A percentile compares a stretch with the other conserved stretches of the same genome.
Evolutionary conservation across 1,139 yeast genomes (phyloP).

Genomic region (Lodderomyces elongisporus): DNA sequence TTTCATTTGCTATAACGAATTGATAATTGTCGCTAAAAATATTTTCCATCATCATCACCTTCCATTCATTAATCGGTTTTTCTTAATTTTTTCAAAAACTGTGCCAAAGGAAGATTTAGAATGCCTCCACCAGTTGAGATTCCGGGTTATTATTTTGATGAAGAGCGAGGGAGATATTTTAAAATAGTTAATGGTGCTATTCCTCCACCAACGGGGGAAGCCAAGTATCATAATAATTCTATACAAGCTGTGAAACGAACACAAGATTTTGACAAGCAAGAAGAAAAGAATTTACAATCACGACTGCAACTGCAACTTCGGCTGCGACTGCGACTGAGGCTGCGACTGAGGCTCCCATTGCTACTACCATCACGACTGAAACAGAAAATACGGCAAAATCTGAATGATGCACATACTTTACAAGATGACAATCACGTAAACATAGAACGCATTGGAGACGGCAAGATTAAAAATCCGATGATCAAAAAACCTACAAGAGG

Average conservation of each 20-base stretch:
- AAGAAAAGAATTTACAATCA: slow-evolving; percentile 1
- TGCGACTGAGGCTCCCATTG: too few species aligned
- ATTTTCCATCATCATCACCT: too few species aligned
- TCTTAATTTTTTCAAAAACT: too few species aligned
- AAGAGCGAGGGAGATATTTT: slow-evolving; percentile 38
- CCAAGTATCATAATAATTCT: slow-evolving; percentile 30
- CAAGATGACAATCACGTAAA: slow-evolving; percentile 5
- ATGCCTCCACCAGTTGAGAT: slow-evolving; percentile 14
- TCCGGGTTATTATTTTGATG: slow-evolving; percentile 49
- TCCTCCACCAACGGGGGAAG: slow-evolving; percentile 5
- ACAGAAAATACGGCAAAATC: background rate
- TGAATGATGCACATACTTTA: too few species aligned
- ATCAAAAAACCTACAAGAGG: background rate
- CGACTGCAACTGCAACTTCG: too few species aligned
- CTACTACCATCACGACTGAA: background rate
- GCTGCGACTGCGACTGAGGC: too few species aligned
- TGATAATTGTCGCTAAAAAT: too few species aligned
- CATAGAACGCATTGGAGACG: slow-evolving; percentile 6
- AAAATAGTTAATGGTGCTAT: slow-evolving; percentile 37
- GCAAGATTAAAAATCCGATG: slow-evolving; percentile 3
- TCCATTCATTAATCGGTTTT: too few species aligned
- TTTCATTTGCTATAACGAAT: too few species aligned
- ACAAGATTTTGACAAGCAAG: slow-evolving; percentile 10
- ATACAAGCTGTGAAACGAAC: slow-evolving; percentile 27
- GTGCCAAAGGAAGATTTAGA: too few species aligned